Conservation (phyloP, 2,329 filamentous ascomycete species). For the Epichloe sp. region DNA sequence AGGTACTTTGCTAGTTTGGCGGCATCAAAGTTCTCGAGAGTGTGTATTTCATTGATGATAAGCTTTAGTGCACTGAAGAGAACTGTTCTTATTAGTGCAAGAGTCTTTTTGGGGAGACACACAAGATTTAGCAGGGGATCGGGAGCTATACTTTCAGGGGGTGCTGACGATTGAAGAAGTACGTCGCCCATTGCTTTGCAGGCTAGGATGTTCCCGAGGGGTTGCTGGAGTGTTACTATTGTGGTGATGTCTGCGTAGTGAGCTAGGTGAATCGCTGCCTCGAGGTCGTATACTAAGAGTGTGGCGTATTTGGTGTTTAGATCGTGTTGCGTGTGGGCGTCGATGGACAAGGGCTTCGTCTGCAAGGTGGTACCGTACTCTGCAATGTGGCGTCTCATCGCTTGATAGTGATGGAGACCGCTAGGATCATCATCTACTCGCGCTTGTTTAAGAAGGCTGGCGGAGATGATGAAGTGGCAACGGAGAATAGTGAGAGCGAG, state of each 20-base stretch:
- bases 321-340: constrained; percentile 34
- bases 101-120: background rate
- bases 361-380: background rate
- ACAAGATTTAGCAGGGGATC: too few relatives aligned
- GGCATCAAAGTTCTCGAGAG: constrained; percentile 40
- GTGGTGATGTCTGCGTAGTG: constrained; percentile 52
- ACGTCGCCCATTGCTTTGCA: constrained; percentile 56
- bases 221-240: constrained; percentile 41
- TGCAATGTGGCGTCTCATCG: constrained; percentile 45
- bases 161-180: constrained; percentile 39
- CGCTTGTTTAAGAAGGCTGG: constrained; percentile 13
- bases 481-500: constrained; percentile 40
- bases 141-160: constrained; percentile 29
- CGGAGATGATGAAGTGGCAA: constrained; percentile 55
- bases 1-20: constrained; percentile 61
- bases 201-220: constrained; percentile 30
- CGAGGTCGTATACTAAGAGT: constrained; percentile 66
- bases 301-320: constrained; percentile 49
- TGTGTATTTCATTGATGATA: constrained; percentile 57
- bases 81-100: constrained; percentile 21
- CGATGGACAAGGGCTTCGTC: constrained; percentile 13
- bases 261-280: constrained; percentile 54
- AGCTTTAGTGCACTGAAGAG: constrained; percentile 44
- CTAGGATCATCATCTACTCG: constrained; percentile 21
- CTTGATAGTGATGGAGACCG: constrained; percentile 48